Conservation (phyloP, 2,329 filamentous ascomycete genomes). For the Alternaria arbusti region DNA sequence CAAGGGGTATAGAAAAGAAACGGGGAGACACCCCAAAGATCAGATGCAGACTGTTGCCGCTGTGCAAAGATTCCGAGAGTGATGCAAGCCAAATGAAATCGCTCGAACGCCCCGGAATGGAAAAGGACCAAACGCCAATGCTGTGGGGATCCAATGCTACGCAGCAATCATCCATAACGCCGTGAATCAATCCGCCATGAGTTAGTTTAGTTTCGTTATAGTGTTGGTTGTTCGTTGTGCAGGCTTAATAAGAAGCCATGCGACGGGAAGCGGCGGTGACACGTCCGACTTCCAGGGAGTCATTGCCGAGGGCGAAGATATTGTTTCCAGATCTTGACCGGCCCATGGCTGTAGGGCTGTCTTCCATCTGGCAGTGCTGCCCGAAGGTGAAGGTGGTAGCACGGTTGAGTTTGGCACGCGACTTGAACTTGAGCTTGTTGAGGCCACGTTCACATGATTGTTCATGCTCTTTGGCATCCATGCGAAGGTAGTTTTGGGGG, state of each 20-base stretch:
- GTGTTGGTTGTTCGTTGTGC: conserved; percentile 31
- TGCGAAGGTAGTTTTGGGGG: conserved; percentile 95
- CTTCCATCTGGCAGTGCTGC: conserved; percentile 69
- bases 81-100: conserved; percentile 41
- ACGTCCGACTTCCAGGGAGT: conserved; percentile 40
- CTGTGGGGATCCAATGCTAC: conserved; percentile 40
- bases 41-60: conserved; percentile 28
- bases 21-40: conserved; percentile 26
- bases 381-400: conserved; percentile 97
- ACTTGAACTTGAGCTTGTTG: conserved; percentile 80
- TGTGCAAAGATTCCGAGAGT: conserved; percentile 29
- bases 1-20: conserved; percentile 44
- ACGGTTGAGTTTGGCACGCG: conserved; percentile 78
- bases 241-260: conserved; percentile 48
- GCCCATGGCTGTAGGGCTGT: conserved; percentile 62
- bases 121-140: conserved; percentile 43
- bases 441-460: conserved; percentile 93
- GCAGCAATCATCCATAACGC: conserved; percentile 46
- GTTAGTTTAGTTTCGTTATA: conserved; percentile 39
- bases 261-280: conserved; percentile 38
- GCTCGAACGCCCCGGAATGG: conserved; percentile 45
- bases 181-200: conserved; percentile 45
- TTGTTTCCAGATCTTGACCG: conserved; percentile 42
- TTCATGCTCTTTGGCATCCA: conserved; percentile 91
- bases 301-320: conserved; percentile 40